Evolutionary conservation across 1,284 basidiomycete species (phyloP), one percentile per base, ranked within the genome.

Genomic region (Moesziomyces parantarcticus): DNA sequence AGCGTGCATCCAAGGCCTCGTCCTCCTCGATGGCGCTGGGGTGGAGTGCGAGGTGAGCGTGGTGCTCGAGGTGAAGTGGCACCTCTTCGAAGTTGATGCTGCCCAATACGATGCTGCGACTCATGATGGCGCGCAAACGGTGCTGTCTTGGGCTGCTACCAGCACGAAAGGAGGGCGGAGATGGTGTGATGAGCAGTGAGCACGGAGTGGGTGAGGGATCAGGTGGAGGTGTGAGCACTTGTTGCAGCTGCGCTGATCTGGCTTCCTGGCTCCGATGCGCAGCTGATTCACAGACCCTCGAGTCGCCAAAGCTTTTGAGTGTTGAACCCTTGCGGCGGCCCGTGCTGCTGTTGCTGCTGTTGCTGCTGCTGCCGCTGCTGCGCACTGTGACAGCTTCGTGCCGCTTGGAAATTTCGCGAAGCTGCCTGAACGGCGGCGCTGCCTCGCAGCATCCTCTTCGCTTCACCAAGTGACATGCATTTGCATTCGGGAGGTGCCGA

Each of bases 11-110:
- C 29, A 32, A 32, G 34, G 75, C 66, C 5, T 62, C 36, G 39
- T 67, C 50, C 49, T 79, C 77, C n/a, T 62, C 59, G 22, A 79
- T 55, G 5, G 61, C 51, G 1, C 69, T 66, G 6, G 75, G 75
- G 3, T 11, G 50, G 4, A 79, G 20, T 20, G 61, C 45, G 34
- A 46, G 56, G 11, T 16, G 23, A n/a, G 58, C 36, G 3, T 61
- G 50, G 14, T 57, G 47, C 20, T 59, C 48, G 18, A 56, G 6
- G 42, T 59, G 59, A 5, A 46, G 45, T 10, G 71, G 65, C 13
- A 74, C 55, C 65, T 74, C 71, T 18, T 74, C 65, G 36, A 69
- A 47, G 26, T 26, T 25, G 58, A 74, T 50, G 5, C 58, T 52
- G 47, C 58, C 48, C 22, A 70, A 51, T 41, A 62, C 25, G n/a